phyloP scores from a whole-genome alignment of 352 stramenopile genomes.

The Phytophthora europaea region DNA sequence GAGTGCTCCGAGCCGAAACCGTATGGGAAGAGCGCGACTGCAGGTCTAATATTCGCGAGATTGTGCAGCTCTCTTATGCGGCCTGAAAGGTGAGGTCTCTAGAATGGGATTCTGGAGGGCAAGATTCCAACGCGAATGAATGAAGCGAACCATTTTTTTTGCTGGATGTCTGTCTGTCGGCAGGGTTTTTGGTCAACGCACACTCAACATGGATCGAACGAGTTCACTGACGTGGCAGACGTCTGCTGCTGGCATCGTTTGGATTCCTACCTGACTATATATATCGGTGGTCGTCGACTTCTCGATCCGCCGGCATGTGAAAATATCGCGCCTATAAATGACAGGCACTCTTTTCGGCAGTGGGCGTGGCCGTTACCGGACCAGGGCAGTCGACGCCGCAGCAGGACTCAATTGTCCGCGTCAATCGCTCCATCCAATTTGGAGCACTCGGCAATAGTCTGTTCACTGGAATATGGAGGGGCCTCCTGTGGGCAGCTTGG shows the following conservation, averaged over 20 bases:
- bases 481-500: conserved; percentile 38
- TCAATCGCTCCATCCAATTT: conserved; percentile 24
- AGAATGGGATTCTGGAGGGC: not conserved
- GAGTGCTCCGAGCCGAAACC: conserved; percentile 57
- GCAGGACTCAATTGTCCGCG: conserved; percentile 8
- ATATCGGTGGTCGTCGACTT: conserved; percentile 21
- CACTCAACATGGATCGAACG: conserved; percentile 14
- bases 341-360: not conserved
- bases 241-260: conserved; percentile 6
- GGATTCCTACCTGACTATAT: conserved; percentile 30
- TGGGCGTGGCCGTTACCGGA: conserved; percentile 23
- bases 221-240: conserved; percentile 14
- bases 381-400: not conserved
- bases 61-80: conserved; percentile 67
- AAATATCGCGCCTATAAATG: conserved; percentile 34
- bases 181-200: conserved; percentile 30
- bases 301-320: not conserved
- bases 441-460: conserved; percentile 31
- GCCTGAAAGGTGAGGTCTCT: conserved; percentile 9
- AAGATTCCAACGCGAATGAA: conserved; percentile 16
- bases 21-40: conserved; percentile 81
- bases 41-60: conserved; percentile 86
- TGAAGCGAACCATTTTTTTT: not conserved
- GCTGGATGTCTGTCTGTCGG: conserved; percentile 1
- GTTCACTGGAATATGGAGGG: conserved; percentile 37